These are phyloP conservation scores for Pleurotus platypus DNA, from an alignment of 768 basidiomycete genomes.

Conservation along the genomic window DNA sequence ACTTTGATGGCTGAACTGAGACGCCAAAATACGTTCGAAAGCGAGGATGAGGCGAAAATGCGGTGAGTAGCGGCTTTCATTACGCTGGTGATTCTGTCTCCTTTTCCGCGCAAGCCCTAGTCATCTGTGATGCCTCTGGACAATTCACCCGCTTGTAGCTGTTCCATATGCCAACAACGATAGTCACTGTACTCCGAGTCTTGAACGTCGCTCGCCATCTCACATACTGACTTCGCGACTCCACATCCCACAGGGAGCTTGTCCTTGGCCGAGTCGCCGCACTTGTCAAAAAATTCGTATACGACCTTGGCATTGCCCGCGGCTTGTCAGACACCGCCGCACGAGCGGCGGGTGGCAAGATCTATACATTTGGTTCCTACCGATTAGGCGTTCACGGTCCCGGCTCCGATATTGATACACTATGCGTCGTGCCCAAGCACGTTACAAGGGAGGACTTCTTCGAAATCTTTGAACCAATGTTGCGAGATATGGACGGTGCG, in stretches of 20 bases:
- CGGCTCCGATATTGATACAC: slow-evolving; percentile 95
- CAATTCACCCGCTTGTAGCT: neutral
- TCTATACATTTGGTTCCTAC: slow-evolving; percentile 98
- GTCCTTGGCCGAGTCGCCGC: slow-evolving; percentile 87
- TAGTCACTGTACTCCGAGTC: neutral
- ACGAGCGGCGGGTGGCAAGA: slow-evolving; percentile 91
- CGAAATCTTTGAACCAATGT: slow-evolving; percentile 84
- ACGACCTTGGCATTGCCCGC: slow-evolving; percentile 67
- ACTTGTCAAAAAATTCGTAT: slow-evolving; percentile 92
- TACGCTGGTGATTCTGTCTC: neutral
- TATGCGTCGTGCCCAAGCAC: slow-evolving; percentile 96
- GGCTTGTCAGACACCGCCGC: slow-evolving; percentile 90
- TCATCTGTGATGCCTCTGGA: neutral
- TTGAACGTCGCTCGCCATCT: neutral
- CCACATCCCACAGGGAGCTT: slow-evolving; percentile 63
- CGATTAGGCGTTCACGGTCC: slow-evolving; percentile 97
- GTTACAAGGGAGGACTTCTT: slow-evolving; percentile 96
- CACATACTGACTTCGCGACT: slow-evolving; percentile 1
- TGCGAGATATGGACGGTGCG: slow-evolving; percentile 77
- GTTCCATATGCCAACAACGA: neutral
- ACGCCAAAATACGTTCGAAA: slow-evolving; percentile 84
- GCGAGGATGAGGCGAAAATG: slow-evolving; percentile 79
- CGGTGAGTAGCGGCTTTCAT: slow-evolving; percentile 58
- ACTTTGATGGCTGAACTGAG: slow-evolving; percentile 91
- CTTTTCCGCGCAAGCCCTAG: neutral